Conservation (phyloP, 306 rosid genomes). For the Sechiopsis laciniata region DNA sequence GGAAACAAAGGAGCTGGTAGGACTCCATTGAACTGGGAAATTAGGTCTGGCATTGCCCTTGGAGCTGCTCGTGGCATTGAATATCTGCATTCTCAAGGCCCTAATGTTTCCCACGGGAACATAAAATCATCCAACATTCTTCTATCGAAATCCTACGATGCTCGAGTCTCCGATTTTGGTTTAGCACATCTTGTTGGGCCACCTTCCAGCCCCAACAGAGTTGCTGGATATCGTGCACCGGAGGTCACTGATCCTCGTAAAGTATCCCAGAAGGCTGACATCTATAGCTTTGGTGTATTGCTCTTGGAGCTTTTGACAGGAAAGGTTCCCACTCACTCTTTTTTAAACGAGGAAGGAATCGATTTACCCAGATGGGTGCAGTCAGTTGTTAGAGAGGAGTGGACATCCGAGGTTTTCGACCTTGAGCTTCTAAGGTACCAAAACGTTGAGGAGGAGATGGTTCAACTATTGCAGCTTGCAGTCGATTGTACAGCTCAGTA, state of each 20-base stretch:
- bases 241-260: conserved; percentile 50
- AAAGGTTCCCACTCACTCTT: conserved; percentile 44
- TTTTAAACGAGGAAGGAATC: conserved; percentile 46
- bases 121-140: conserved; percentile 47
- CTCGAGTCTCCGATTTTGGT: conserved; percentile 44
- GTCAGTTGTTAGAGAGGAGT: conserved; percentile 45
- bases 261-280: conserved; percentile 50
- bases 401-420: conserved; percentile 51
- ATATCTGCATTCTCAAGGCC: conserved; percentile 43
- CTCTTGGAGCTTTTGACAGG: conserved; percentile 48
- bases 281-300: conserved; percentile 48
- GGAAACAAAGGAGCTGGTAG: conserved; percentile 52
- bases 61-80: conserved; percentile 42
- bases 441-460: conserved; percentile 45
- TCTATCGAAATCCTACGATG: conserved; percentile 39
- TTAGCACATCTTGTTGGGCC: conserved; percentile 49
- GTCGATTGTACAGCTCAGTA: conserved; percentile 45
- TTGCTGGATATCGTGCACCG: conserved; percentile 46
- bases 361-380: conserved; percentile 54
- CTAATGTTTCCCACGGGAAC: conserved; percentile 42
- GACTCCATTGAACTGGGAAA: conserved; percentile 49
- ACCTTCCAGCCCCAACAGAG: conserved; percentile 41
- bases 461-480: conserved; percentile 49
- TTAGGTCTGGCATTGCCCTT: conserved; percentile 41
- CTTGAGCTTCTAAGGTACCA: conserved; percentile 49